Evolutionary conservation across 1,284 basidiomycete genomes (phyloP), one percentile per base, ranked within the genome.

Genomic region (Serendipita sp.): DNA sequence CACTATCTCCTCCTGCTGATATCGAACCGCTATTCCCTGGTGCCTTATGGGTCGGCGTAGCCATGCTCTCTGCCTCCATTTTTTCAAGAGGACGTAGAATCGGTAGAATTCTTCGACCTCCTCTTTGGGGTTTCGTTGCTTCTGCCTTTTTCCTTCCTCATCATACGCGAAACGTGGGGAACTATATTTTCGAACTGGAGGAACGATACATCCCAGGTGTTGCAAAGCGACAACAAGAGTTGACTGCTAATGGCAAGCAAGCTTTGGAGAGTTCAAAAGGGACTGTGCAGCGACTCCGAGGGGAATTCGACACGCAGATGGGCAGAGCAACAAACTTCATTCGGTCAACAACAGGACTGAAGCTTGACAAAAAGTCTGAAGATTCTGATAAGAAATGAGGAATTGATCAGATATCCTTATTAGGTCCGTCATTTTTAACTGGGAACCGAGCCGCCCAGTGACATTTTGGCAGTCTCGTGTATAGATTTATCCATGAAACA

Each of bases 31-130:
- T 96, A 43, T 93, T 86, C 3, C 93, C 93, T 1, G 90, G 88
- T 17, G 71, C 88, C 10, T 84, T 94, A 64, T 94, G 93, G 75
- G 85, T 92, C 63, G 90, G 91, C 58, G 82, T 97, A 44, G 85
- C 91, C 1, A 85, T 91, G 2, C 83, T 97, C 55, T 88, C 89
- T 0, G 90, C 88, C 1, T 91, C 90, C 63, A 86, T 97, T 68
- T 72, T 96, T 63, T 83, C 88, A 0, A 85, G 93, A 44, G 87
- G 86, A 66, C 85, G 93, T 26, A n/a, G 26, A 30, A 58, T 58
- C 6, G 8, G 53, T 10, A 17, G 53, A 17, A 2, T 1, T 32
- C 15, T 58, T 35, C 32, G 32, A 22, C 53, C 53, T n/a, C 53
- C 53, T 4, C 22, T 35, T 26, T 58, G 53, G 53, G 53, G 53